Evolutionary conservation across 352 stramenopile species (phyloP), one percentile per base, ranked within the genome.

Genomic region (Phytophthora melonis): DNA sequence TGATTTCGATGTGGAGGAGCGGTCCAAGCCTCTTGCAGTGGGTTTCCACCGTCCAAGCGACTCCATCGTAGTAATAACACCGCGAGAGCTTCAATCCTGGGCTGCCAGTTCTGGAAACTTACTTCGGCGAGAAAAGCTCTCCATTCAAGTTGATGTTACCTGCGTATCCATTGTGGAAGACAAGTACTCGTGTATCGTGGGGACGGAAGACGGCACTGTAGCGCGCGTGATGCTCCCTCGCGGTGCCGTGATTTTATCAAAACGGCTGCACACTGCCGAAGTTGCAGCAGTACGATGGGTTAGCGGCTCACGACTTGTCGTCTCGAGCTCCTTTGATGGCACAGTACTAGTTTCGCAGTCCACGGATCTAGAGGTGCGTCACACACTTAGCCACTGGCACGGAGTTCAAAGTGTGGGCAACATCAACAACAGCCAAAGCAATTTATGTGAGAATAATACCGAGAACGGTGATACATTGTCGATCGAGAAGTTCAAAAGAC

Each of bases 381-480:
- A 82, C 27, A 72, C 65, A 16, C 34, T 90, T 1, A 82, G 86
- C 25, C 82, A 88, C 54, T 87, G 78, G 82, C 70, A 80, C 32
- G 74, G 72, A 0, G 66, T 83, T 16, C 78, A 77, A 43, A 74
- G 66, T 54, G 43, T 74, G 23, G 34, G 32, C 30, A 61, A 71
- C 45, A 27, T 52, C 39, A 54, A 13, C 32, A 36, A 10, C 25
- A 30, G 14, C 27, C 16, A 39, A 9, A 43, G 53, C 6, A 16
- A 6, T 16, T n/a, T n/a, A 3, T 18, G 5, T 41, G 53, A 30
- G 3, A 18, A 9, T 14, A 14, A 9, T 8, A 14, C 13, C 6
- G 61, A 58, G 19, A 18, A 41, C 16, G 43, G n/a, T 21, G 41
- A 57, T 13, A 5, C 11, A 57, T 19, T 21, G 30, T 23, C 14